Base-by-base conservation (phyloP, 352 stramenopile genomes). In the Pilasporangium apinafurcum region DNA sequence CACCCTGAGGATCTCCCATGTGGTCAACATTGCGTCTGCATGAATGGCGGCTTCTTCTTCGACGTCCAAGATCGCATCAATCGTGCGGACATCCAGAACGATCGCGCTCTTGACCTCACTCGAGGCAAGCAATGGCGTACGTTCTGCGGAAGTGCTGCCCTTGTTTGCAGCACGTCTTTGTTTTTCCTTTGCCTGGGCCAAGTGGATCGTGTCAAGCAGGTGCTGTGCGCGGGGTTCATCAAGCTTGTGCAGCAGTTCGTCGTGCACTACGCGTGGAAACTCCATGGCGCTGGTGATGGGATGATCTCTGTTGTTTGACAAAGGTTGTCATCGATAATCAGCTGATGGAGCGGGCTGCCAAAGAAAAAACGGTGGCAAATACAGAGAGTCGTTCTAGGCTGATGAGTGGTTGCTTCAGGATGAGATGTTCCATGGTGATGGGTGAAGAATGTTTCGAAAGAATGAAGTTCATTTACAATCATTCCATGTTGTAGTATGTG, bases 161-260 rank as follows among this genome's bases (percentile, higher is more conserved):
- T 49, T 57, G 22, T 29, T 56, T 14, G 55, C 50, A 16, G 43
- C 48, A 34, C 62, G 33, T n/a, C n/a, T n/a, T n/a, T n/a, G n/a
- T n/a, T n/a, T n/a, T n/a, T n/a, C n/a, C n/a, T n/a, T n/a, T n/a
- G n/a, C n/a, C 9, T 34, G 39, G 10, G 55, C 43, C 26, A 48
- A 22, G 24, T 41, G 44, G 35, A 70, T 39, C 21, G 55, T 49
- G n/a, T 54, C 9, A 14, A 39, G 28, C 8, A 59, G 36, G 20
- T 65, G 61, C 29, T 71, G 34, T 29, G 64, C 45, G 26, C 32
- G 53, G 22, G 56, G 48, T 32, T 62, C 48, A 36, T 71, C 61
- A 17, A 71, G 44, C 26, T 62, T 34, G 53, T 62, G 56, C 27
- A 68, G 46, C 34, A 65, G 33, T 7, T 25, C 37, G 42, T 68